A percentile compares a stretch with the other conserved stretches of the same genome.
Conservation (phyloP, 805 yeast genomes). For the Metschnikowia borealis region DNA sequence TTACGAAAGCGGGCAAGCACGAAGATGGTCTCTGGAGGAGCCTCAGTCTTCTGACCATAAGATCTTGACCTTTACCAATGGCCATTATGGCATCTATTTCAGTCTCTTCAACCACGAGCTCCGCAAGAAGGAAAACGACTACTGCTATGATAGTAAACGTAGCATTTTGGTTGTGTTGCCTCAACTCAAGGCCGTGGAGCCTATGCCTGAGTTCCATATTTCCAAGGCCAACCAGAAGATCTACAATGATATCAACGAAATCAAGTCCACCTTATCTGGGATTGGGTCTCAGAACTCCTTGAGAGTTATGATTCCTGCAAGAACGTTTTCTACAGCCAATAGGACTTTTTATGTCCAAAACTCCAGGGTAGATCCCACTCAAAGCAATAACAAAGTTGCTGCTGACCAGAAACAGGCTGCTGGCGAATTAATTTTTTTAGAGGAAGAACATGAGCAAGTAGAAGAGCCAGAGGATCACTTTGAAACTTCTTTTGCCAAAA, state of each 20-base stretch:
- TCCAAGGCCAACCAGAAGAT: slow-evolving; percentile 30
- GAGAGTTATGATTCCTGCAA: slow-evolving; percentile 6
- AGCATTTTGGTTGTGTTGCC: slow-evolving; percentile 11
- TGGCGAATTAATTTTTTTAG: background rate
- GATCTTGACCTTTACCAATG: slow-evolving; percentile 28
- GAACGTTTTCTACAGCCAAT: slow-evolving; percentile 9
- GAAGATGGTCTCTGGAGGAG: slow-evolving; percentile 21
- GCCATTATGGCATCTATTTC: slow-evolving; percentile 44
- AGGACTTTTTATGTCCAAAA: background rate
- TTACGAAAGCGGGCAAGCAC: slow-evolving; percentile 8
- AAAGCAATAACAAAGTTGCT: background rate
- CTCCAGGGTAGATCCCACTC: background rate
- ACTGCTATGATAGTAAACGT: slow-evolving; percentile 1
- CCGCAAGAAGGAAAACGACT: slow-evolving; percentile 17
- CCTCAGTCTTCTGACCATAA: slow-evolving; percentile 24
- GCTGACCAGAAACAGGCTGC: background rate
- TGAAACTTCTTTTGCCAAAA: slow-evolving; percentile 17
- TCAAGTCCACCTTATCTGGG: slow-evolving; percentile 24
- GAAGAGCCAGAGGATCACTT: slow-evolving; percentile 12
- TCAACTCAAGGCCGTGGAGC: background rate
- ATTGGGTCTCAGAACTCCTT: slow-evolving; percentile 12
- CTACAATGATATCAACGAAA: slow-evolving; percentile 22
- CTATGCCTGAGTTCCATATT: slow-evolving; percentile 24
- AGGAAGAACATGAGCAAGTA: background rate
- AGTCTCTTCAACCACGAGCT: slow-evolving; percentile 36